These are phyloP conservation scores for Tylopilus vinaceipallidus DNA, from an alignment of 768 basidiomycete species.

Conservation along the genomic window DNA sequence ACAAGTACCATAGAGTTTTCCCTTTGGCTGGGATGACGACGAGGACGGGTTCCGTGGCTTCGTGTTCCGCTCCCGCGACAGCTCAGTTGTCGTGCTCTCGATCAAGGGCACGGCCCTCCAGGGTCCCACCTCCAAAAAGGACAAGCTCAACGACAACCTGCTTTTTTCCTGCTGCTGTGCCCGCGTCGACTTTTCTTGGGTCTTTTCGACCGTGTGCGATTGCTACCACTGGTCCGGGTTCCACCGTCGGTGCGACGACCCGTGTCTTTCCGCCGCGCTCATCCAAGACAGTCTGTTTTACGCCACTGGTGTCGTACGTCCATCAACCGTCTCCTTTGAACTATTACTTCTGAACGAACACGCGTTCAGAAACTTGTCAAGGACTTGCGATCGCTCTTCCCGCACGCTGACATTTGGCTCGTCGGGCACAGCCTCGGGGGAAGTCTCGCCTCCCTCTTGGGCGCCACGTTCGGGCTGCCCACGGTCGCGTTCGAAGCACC, in stretches of 20 bases:
- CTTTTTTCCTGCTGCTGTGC: conserved; percentile 95
- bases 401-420: conserved; percentile 59
- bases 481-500: conserved; percentile 65
- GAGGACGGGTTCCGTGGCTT: conserved; percentile 86
- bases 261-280: conserved; percentile 81
- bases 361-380: conserved; percentile 48
- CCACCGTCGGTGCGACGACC: conserved; percentile 70
- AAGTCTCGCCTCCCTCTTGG: conserved; percentile 59
- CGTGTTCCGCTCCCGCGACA: conserved; percentile 76
- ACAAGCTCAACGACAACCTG: conserved; percentile 91
- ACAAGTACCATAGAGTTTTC: conserved; percentile 56
- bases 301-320: conserved; percentile 75
- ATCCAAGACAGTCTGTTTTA: conserved; percentile 92
- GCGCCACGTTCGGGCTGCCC: conserved; percentile 63
- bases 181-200: conserved; percentile 83
- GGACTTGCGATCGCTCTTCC: conserved; percentile 57
- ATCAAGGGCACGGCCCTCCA: conserved; percentile 89
- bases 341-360: conserved; percentile 4
- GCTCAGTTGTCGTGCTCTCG: conserved; percentile 79
- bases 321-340: neutral
- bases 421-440: conserved; percentile 64
- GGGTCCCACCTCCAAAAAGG: conserved; percentile 85
- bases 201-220: conserved; percentile 81
- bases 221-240: conserved; percentile 59
- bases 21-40: conserved; percentile 70